These are phyloP conservation scores for Sugiyamaella smithiae DNA, from an alignment of 805 yeast species.

Conservation along the genomic window DNA sequence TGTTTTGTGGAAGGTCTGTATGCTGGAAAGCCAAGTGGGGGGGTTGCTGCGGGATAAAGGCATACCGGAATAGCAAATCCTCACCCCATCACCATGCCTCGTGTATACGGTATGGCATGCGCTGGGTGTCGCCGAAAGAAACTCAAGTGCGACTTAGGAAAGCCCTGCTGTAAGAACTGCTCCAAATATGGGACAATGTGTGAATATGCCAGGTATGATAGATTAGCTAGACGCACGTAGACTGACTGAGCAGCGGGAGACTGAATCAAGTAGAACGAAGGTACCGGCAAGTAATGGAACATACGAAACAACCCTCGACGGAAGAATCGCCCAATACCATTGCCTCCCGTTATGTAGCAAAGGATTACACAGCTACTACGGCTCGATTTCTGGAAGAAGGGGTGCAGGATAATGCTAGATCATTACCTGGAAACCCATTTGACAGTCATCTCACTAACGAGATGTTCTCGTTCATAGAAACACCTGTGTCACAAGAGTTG, in stretches of 20 bases:
- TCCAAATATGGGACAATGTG: conserved; percentile 5
- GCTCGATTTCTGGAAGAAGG: not conserved
- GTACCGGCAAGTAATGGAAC: too few relatives aligned
- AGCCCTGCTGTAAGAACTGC: conserved; percentile 8
- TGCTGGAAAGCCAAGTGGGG: too few relatives aligned
- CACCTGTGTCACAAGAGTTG: not conserved
- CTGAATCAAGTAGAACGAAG: too few relatives aligned
- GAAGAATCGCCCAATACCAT: too few relatives aligned
- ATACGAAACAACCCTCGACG: too few relatives aligned
- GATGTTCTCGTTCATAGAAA: conserved; percentile 6
- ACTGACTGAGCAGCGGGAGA: too few relatives aligned
- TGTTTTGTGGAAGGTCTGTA: too few relatives aligned
- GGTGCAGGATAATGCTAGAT: not conserved
- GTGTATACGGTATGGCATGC: conserved; percentile 8
- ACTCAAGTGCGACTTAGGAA: conserved; percentile 9
- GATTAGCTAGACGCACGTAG: not conserved
- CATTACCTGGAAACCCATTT: conserved; percentile 8
- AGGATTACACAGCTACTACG: not conserved
- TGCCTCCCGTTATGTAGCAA: not conserved
- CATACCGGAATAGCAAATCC: too few relatives aligned
- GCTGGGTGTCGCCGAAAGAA: conserved; percentile 17
- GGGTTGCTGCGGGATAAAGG: too few relatives aligned
- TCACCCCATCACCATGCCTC: too few relatives aligned
- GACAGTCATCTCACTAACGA: conserved; percentile 1
- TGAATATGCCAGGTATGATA: conserved; percentile 8